Evolutionary conservation across 768 basidiomycete species (phyloP).

Genomic region (Austroboletus festivus): DNA sequence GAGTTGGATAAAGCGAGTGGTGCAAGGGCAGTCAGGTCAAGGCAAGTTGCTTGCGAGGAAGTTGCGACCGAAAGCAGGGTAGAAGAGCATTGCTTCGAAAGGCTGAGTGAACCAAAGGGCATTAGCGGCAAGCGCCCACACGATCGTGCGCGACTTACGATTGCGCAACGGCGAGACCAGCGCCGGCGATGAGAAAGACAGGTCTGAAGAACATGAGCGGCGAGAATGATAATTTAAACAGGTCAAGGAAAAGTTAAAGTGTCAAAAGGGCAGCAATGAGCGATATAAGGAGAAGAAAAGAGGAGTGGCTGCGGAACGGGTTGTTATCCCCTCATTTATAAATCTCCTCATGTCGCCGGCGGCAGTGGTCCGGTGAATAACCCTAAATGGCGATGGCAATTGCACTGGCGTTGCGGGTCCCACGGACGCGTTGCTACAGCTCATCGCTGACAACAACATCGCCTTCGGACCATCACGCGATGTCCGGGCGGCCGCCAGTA

Average conservation of each 20-base stretch:
- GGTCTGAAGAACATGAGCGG: conserved; percentile 25
- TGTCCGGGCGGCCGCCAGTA: too few relatives aligned
- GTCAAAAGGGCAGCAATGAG: neutral
- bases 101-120: neutral
- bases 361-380: neutral
- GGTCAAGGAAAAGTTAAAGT: neutral
- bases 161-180: conserved; percentile 41
- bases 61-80: conserved; percentile 45
- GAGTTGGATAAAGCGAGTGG: conserved; percentile 26
- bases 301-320: conserved; percentile 10
- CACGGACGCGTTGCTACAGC: neutral
- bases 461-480: too few relatives aligned
- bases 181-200: conserved; percentile 29
- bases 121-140: neutral
- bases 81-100: conserved; percentile 40
- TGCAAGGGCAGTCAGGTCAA: conserved; percentile 37
- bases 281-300: neutral
- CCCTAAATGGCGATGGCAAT: neutral
- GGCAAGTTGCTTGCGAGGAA: conserved; percentile 35
- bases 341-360: neutral
- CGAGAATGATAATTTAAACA: neutral
- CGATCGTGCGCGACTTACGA: conserved; percentile 32
- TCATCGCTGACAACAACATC: too few relatives aligned
- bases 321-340: conserved; percentile 14
- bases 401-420: neutral